These are phyloP conservation scores for Lactarius sp. DNA, from an alignment of 768 basidiomycete species.

Conservation along the genomic window DNA sequence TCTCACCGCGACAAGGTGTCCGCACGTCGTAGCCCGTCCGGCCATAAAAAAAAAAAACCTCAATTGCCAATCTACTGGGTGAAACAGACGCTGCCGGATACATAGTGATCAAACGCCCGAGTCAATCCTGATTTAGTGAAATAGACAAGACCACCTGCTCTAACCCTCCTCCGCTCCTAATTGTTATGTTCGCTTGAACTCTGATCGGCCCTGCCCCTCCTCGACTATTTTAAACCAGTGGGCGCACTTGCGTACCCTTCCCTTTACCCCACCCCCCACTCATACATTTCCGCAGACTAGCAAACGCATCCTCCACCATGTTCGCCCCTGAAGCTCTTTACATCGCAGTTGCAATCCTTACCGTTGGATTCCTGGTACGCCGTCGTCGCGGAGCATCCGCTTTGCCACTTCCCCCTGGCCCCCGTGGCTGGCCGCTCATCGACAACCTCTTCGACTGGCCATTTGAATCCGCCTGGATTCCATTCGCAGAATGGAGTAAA, in stretches of 20 bases:
- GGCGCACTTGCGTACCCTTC: not conserved
- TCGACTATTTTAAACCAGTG: conserved; percentile 9
- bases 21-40: not conserved
- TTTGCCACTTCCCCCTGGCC: conserved; percentile 24
- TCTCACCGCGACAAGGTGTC: not conserved
- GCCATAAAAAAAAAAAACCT: not conserved
- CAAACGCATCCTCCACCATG: not conserved
- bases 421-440: conserved; percentile 23
- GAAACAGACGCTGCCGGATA: conserved; percentile 9
- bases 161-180: not conserved
- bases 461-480: conserved; percentile 19
- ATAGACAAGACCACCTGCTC: not conserved
- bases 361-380: conserved; percentile 13
- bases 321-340: conserved; percentile 16
- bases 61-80: conserved; percentile 9
- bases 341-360: conserved; percentile 15
- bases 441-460: conserved; percentile 24
- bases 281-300: not conserved
- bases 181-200: conserved; percentile 16
- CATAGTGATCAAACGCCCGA: conserved; percentile 1
- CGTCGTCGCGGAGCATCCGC: conserved; percentile 14
- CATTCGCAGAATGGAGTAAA: conserved; percentile 23
- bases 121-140: not conserved
- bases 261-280: not conserved
- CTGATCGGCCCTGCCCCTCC: conserved; percentile 1